Evolutionary conservation across 2,329 filamentous ascomycete species (phyloP), one percentile per base, ranked within the genome.

Genomic region (Diaporthe citri): DNA sequence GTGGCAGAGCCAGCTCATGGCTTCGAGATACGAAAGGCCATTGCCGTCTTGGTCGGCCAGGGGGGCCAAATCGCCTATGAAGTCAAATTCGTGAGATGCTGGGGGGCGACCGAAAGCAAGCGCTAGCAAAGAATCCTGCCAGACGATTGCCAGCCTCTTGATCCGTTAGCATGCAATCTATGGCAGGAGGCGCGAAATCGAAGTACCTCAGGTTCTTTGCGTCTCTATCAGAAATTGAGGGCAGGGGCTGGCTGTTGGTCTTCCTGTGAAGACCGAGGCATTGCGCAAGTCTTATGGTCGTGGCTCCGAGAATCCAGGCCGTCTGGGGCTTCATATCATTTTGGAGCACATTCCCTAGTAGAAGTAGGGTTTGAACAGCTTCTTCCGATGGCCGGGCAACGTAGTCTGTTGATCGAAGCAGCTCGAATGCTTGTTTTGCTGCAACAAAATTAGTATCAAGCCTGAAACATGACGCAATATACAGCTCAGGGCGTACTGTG

Each of bases 261-360:
- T 3, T 34, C 55, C 7, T 69, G 31, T 75, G 70, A 13, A 71
- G 55, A 17, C 74, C 71, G 2, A 76, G 59, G 25, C 70, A 74
- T 13, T 74, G 64, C 12, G 75, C 75, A 28, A 76, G 71, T 31
- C 75, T 52, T 20, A 74, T 67, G 3, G 76, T 77, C 1, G 71
- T 72, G 36, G 71, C 76, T 10, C 71, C 76, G 4, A 77, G 46
- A 17, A 74, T 67, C 74, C 74, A 77, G n/a, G 76, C 76, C 3
- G 76, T 67, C 39, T 77, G 76, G 4, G 76, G 76, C 28, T 77
- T 74, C 64, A 76, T 76, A 13, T 72, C 41, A 39, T 74, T 77
- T n/a, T 76, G 76, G 15, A 77, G 71, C 5, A 72, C 72, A 36
- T 72, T 76, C 1, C 76, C 76, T 7, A 77, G 60, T 8, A 77